A percentile compares a stretch with the other conserved stretches of the same genome.
These are phyloP conservation scores for Eucommia ulmoides DNA, from an alignment of 257 asterid species.

Conservation along the genomic window DNA sequence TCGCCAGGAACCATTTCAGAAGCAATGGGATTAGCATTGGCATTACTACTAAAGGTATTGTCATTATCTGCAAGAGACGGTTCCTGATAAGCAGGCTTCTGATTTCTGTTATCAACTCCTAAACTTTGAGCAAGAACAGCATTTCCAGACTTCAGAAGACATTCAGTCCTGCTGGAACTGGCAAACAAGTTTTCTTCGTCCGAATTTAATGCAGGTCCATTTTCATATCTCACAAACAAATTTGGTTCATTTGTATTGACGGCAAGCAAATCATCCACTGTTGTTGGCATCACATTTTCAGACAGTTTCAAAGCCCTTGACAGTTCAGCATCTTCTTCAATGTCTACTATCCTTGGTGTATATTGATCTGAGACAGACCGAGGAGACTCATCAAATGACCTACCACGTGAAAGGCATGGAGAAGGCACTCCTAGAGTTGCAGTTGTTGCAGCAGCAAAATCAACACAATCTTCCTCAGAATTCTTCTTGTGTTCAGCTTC, in stretches of 20 bases:
- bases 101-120: constrained; percentile 16
- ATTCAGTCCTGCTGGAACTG: constrained; percentile 19
- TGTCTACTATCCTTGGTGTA: constrained; percentile 56
- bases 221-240: too few species aligned
- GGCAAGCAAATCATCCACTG: constrained; percentile 15
- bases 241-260: constrained; percentile 10
- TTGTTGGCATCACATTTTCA: constrained; percentile 24
- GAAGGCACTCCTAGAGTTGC: constrained; percentile 95
- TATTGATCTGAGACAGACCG: constrained; percentile 9
- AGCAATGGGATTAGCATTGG: constrained; percentile 3
- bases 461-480: constrained; percentile 63
- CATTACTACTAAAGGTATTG: constrained; percentile 11
- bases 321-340: constrained; percentile 77
- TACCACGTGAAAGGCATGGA: constrained; percentile 77
- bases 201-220: constrained; percentile 4
- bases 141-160: constrained; percentile 20
- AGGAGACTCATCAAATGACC: constrained; percentile 64
- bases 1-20: constrained; percentile 26
- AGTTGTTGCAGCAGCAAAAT: constrained; percentile 93
- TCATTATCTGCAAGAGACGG: constrained; percentile 14
- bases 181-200: constrained; percentile 9
- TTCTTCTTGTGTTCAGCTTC: constrained; percentile 27
- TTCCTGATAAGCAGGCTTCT: constrained; percentile 12
- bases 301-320: constrained; percentile 49
- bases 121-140: constrained; percentile 16